Evolutionary conservation across 2,329 filamentous ascomycete genomes (phyloP).

Genomic region (Venturiaceae sp.): DNA sequence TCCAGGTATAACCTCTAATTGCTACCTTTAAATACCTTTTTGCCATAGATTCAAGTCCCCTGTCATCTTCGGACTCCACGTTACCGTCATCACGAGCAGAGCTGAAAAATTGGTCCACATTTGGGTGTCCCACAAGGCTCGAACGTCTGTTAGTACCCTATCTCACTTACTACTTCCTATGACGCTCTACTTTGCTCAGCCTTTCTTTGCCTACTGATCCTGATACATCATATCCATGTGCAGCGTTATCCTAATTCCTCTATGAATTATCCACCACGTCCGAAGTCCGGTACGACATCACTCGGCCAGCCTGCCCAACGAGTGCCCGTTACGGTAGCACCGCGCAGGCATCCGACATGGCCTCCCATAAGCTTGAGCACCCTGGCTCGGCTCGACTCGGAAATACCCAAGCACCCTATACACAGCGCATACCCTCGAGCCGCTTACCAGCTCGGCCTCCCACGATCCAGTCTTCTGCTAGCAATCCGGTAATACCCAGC

Average conservation of each 20-base stretch:
- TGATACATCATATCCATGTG: neutral
- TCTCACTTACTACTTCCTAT: neutral
- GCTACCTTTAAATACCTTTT: neutral
- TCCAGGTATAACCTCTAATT: neutral
- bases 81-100: neutral
- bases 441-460: constrained; percentile 3
- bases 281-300: constrained; percentile 21
- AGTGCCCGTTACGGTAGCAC: constrained; percentile 23
- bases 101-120: neutral
- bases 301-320: constrained; percentile 15
- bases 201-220: neutral
- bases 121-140: neutral
- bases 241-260: neutral
- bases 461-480: constrained; percentile 15
- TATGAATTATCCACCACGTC: constrained; percentile 28
- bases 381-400: constrained; percentile 3
- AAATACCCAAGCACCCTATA: neutral
- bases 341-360: constrained; percentile 25
- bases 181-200: neutral
- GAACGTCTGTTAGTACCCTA: neutral
- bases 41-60: neutral
- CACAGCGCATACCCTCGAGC: neutral
- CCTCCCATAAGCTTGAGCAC: constrained; percentile 29
- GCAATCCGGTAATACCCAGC: constrained; percentile 20
- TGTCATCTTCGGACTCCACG: neutral